Evolutionary conservation across 2,329 filamentous ascomycete species (phyloP), one percentile per base, ranked within the genome.

Genomic region (Zasmidium cellare): DNA sequence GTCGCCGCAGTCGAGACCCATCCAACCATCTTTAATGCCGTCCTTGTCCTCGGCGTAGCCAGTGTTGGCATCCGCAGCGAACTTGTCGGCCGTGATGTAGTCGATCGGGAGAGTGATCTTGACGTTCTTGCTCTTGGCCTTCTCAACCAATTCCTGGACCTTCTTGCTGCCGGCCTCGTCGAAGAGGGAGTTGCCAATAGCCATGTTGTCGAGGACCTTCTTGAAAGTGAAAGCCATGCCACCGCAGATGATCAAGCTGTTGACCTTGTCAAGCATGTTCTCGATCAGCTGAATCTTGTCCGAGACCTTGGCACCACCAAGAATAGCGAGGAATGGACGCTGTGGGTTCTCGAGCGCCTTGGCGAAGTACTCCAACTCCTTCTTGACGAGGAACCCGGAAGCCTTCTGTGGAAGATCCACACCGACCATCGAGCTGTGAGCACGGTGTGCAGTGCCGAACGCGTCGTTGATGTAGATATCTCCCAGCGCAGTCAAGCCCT

Each of bases 191-290:
- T 87, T 87, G 61, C 94, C 94, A 67, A 99, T 99, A 77, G 87
- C 84, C 72, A 97, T 87, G 74, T 85, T 83, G 79, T 97, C 86
- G 57, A 97, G 85, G n/a, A 91, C 93, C 86, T 99, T 99, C 86
- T 97, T 97, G 86, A 99, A 99, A 70, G 94, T 99, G 82, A 97
- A 99, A 63, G 94, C 92, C 94, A 99, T 99, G 71, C 87, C 94
- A 74, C 94, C 94, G 76, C 93, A 96, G 79, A 99, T 89, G 79
- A 99, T 89, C 67, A 99, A 85, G 76, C 88, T 94, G 85, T 99
- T 86, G 77, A 99, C 92, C 86, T 99, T 97, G 79, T 92, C 90
- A 68, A 99, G 88, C 67, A 99, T 84, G 84, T 99, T 99, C 82
- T 99, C 92, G 75, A 99, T 97, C 70, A 99, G 85, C 83, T 97